phyloP scores from a whole-genome alignment of 441 rosid species.

The Sinapis alba region DNA sequence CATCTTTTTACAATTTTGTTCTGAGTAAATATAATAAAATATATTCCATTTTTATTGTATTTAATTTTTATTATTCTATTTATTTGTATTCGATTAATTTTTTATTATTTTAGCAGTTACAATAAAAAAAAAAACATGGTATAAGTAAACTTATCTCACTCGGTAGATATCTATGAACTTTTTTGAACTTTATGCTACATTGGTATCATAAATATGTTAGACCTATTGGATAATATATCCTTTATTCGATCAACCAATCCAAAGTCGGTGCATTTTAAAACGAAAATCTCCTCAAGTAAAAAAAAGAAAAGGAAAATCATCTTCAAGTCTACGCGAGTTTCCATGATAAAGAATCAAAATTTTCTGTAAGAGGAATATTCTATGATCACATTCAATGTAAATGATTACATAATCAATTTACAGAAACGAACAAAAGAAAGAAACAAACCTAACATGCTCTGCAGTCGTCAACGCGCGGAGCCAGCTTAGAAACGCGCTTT shows the following conservation, averaged over 20 bases:
- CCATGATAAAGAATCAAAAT: neutral
- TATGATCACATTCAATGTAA: slow-evolving; percentile 1
- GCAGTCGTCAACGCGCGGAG: slow-evolving; percentile 4
- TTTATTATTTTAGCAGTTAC: no score
- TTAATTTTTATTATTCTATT: no score
- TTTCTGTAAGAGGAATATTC: neutral
- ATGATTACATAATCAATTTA: neutral
- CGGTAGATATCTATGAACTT: neutral
- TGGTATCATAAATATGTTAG: neutral
- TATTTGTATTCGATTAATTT: no score
- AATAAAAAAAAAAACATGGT: no score
- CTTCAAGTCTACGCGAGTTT: neutral
- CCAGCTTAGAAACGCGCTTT: slow-evolving; percentile 1
- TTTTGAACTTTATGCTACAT: neutral
- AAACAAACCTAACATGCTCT: neutral
- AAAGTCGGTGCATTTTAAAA: neutral
- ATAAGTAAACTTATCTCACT: neutral
- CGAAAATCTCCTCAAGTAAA: neutral
- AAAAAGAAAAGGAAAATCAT: neutral
- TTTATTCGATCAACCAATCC: neutral
- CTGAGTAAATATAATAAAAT: no score
- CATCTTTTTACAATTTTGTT: no score
- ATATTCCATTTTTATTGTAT: no score
- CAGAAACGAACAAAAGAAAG: neutral
- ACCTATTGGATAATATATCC: neutral